A percentile compares a stretch with the other conserved stretches of the same genome.
Evolutionary conservation across 2,329 filamentous ascomycete species (phyloP).

Genomic region (Hymenoscyphus occultus): DNA sequence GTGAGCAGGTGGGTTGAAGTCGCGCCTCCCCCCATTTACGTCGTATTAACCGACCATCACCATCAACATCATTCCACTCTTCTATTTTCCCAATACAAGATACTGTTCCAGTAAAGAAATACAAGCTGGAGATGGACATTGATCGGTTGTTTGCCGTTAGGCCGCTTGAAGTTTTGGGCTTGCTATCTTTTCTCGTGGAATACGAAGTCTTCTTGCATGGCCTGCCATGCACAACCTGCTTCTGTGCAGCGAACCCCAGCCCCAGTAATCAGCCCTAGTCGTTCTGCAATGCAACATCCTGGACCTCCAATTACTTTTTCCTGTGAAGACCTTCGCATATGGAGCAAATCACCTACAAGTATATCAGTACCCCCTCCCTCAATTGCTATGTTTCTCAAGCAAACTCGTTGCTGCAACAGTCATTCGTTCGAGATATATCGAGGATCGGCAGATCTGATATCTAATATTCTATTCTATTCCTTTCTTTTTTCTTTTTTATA

Average conservation of each 20-base stretch:
- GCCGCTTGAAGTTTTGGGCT: background rate
- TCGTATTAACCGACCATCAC: background rate
- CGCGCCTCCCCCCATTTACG: background rate
- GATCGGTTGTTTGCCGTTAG: background rate
- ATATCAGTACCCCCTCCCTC: constrained; percentile 6
- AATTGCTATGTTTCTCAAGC: background rate
- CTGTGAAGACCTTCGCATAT: background rate
- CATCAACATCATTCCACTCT: background rate
- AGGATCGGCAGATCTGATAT: background rate
- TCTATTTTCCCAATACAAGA: background rate
- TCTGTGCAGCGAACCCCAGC: constrained; percentile 11
- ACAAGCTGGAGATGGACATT: background rate
- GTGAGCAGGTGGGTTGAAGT: background rate
- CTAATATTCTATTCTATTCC: constrained; percentile 4
- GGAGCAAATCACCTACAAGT: background rate
- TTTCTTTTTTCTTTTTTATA: background rate
- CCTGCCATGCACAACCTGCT: constrained; percentile 4
- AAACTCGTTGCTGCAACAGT: background rate
- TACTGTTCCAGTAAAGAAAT: background rate
- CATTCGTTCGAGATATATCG: constrained; percentile 10
- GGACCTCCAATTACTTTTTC: background rate
- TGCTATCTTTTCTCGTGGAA: constrained; percentile 5
- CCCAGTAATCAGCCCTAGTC: constrained; percentile 16
- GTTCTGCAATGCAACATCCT: constrained; percentile 6
- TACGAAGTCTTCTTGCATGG: constrained; percentile 7